Evolutionary conservation across 2,329 filamentous ascomycete species (phyloP), one percentile per base, ranked within the genome.

Genomic region (Claviceps maximensis): DNA sequence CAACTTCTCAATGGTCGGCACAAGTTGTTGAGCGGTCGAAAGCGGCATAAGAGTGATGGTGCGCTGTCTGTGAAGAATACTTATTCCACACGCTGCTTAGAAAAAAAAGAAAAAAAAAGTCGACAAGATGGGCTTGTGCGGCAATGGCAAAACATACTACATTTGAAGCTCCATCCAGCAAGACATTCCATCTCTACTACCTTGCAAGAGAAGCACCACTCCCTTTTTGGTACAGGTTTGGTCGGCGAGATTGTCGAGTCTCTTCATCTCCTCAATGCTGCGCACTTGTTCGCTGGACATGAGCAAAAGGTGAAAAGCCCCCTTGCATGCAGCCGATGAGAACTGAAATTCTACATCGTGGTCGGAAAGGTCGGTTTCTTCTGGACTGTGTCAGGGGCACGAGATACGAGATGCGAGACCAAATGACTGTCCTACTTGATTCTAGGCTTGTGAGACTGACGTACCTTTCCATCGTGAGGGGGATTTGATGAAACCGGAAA

Each of bases 281-380:
- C 61, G 63, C 10, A 70, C 56, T 15, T 77, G 70, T 13, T 46
- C 53, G 2, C 69, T 56, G 1, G 70, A 68, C 36, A 77, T 58
- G 5, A 76, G 67, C 15, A 76, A 56, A 27, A 69, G 64, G 25
- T 67, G 68, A 48, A 74, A 67, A 7, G 62, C 51, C 8, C 23
- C 25, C 1, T 17, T 50, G 41, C 23, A 47, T n/a, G 23, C 45
- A 31, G 27, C 40, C 21, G 38, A 53, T 45, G 47, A 50, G 21
- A 74, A 52, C 4, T 64, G 63, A 40, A 79, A 64, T 15, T 70
- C 70, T 31, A 77, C 58, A 56, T 79, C 76, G 56, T 77, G 71
- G 2, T 66, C 68, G 17, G 63, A 59, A 2, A 78, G 62, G 17
- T 59, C 63, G 3, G n/a, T 19, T 33, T 47, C 60, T 58, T 60